Base-by-base conservation (phyloP, 2,329 filamentous ascomycete genomes). In the Didymella sp. region DNA sequence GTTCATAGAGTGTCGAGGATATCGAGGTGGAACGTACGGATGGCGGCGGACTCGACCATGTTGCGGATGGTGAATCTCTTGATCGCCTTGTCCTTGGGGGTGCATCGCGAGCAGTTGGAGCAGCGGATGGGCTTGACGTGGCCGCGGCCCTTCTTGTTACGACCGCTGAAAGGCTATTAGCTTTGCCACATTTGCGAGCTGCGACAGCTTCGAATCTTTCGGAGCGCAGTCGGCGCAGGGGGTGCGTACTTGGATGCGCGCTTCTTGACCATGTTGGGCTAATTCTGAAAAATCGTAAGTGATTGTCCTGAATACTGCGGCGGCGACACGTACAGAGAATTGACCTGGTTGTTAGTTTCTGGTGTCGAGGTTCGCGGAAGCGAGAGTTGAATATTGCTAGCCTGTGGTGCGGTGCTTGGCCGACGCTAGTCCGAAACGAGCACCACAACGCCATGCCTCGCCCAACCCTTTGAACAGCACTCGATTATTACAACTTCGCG, bases 21-120 rank as follows among this genome's bases (percentile, higher is more conserved):
- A 42, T 56, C 53, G 50, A 41, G 58, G 51, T 58, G 58, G 56
- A 58, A 91, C 93, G 78, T 93, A 98, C 96, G 95, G 82, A 99
- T 98, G 79, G 95, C 95, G 78, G 96, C 95, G 78, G 93, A 97
- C 86, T 99, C 95, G 73, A 99, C 95, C 95, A 99, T 99, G 90
- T 99, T 98, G 82, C 95, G 90, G 87, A 99, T 90, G 85, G 95
- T 99, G 88, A 99, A 99, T 85, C 95, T 89, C 92, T 99, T 99
- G 88, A 99, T 98, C 74, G 96, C 95, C 92, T 99, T 99, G 80
- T 99, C 95, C 90, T 99, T 99, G 81, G 93, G 93, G 62, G 91
- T 96, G 81, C 79, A 89, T 80, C 78, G 85, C 74, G 84, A 92
- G 88, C 84, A 95, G 88, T 89, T 92, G 84, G 85, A 91, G 89